Percentiles rank a stretch among this genome's conserved stretches.
Conservation (phyloP, 192 early-diverging fungal species). For the Rhizophlyctis rosea region DNA sequence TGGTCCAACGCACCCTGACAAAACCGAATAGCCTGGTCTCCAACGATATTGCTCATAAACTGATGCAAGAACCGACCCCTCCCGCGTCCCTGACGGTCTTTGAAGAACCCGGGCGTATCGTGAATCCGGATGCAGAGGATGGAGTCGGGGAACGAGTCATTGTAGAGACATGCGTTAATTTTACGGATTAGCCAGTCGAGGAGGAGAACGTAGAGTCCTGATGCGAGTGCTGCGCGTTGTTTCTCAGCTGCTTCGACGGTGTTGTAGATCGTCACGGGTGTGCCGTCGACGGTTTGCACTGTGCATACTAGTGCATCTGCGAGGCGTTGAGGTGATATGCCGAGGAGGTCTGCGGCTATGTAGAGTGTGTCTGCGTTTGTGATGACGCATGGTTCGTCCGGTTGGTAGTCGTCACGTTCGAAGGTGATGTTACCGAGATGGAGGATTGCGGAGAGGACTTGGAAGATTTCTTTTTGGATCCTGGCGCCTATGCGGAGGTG, state of each 20-base stretch:
- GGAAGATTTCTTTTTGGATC: slow-evolving; percentile 81
- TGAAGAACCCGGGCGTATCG: slow-evolving; percentile 79
- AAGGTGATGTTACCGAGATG: slow-evolving; percentile 88
- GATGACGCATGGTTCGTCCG: slow-evolving; percentile 66
- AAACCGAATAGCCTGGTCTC: slow-evolving; percentile 64
- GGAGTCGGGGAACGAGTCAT: slow-evolving; percentile 55
- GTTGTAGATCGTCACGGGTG: slow-evolving; percentile 79
- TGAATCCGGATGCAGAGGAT: slow-evolving; percentile 74
- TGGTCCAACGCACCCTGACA: too few species aligned
- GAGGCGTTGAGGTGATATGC: slow-evolving; percentile 67
- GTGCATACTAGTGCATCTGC: slow-evolving; percentile 77
- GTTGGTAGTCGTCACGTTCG: slow-evolving; percentile 47
- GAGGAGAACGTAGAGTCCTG: slow-evolving; percentile 74
- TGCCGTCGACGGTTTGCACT: slow-evolving; percentile 77
- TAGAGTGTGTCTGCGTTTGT: slow-evolving; percentile 71
- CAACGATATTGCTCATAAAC: too few species aligned
- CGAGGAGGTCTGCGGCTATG: slow-evolving; percentile 79
- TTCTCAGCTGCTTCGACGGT: slow-evolving; percentile 65
- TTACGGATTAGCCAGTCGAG: slow-evolving; percentile 78
- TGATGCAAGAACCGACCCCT: slow-evolving; percentile 66
- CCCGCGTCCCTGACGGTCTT: slow-evolving; percentile 45
- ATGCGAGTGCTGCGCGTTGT: slow-evolving; percentile 74
- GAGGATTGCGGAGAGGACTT: slow-evolving; percentile 79
- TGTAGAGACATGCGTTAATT: slow-evolving; percentile 77
- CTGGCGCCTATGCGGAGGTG: slow-evolving; percentile 77